Percentiles rank a stretch among this genome's conserved stretches.
Conservation (phyloP, 495 filamentous ascomycete species). For the Neurospora sp. region DNA sequence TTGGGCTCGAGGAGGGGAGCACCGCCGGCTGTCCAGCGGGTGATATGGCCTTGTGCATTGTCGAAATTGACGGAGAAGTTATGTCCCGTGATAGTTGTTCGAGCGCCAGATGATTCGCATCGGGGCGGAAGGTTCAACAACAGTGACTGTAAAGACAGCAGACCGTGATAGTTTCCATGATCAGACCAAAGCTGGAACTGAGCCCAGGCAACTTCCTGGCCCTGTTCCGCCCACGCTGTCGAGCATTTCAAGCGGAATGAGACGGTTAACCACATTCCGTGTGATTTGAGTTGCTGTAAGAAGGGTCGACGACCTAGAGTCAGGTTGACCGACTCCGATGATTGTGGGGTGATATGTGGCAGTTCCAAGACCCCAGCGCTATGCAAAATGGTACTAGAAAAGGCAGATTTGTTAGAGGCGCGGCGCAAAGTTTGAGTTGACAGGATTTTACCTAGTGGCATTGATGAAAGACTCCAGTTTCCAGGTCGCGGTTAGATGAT, state of each 20-base stretch:
- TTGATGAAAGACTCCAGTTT: constrained; percentile 2
- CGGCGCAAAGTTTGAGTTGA: background rate
- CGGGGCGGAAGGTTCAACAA: background rate
- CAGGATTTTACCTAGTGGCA: constrained; percentile 5
- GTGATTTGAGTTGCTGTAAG: background rate
- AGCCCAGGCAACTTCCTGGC: constrained; percentile 21
- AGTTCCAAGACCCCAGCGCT: constrained; percentile 10
- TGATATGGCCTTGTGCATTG: constrained; percentile 26
- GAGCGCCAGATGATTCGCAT: background rate
- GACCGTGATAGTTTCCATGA: background rate
- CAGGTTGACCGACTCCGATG: constrained; percentile 1
- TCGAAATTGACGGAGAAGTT: constrained; percentile 30
- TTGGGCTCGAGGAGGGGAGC: constrained; percentile 22
- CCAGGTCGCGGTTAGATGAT: constrained; percentile 27
- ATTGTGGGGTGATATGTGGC: constrained; percentile 6
- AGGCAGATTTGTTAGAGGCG: background rate
- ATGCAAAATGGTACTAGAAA: background rate
- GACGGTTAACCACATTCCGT: constrained; percentile 15
- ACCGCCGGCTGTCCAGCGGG: constrained; percentile 20
- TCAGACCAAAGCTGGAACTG: constrained; percentile 7
- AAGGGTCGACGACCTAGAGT: background rate
- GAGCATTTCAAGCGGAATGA: constrained; percentile 6
- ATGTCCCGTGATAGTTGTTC: constrained; percentile 2
- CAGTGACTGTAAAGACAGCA: background rate
- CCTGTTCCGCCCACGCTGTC: constrained; percentile 13